Percentiles rank a stretch among this genome's conserved stretches.
These are phyloP conservation scores for Ustilago nuda DNA, from an alignment of 1,284 basidiomycete genomes.

Conservation along the genomic window DNA sequence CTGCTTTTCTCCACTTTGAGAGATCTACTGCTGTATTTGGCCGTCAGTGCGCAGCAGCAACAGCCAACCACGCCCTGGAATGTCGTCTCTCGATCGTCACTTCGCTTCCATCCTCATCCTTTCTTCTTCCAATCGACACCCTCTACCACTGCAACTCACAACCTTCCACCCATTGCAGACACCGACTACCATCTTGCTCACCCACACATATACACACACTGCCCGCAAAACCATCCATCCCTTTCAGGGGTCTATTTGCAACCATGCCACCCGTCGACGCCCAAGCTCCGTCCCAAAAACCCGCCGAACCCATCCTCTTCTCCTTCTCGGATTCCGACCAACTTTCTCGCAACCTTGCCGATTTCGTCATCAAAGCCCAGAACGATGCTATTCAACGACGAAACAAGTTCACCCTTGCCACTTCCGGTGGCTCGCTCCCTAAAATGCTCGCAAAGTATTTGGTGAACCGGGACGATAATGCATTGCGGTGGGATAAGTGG, in stretches of 20 bases:
- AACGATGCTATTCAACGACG: slow-evolving; percentile 88
- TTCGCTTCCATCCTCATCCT: not conserved
- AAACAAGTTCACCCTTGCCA: slow-evolving; percentile 88
- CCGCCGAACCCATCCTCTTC: slow-evolving; percentile 76
- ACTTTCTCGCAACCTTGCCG: slow-evolving; percentile 76
- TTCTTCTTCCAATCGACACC: not conserved
- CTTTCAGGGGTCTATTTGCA: not conserved
- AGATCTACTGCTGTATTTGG: not conserved
- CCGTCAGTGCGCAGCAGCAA: slow-evolving; percentile 8
- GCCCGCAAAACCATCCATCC: not conserved
- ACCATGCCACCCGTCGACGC: slow-evolving; percentile 59
- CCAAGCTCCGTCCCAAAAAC: slow-evolving; percentile 52
- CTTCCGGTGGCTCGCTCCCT: slow-evolving; percentile 93
- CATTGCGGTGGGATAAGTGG: slow-evolving; percentile 95
- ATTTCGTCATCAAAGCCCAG: slow-evolving; percentile 88
- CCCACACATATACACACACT: not conserved
- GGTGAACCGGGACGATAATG: slow-evolving; percentile 75
- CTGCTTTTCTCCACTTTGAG: not conserved
- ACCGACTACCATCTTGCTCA: not conserved
- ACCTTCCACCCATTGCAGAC: too few relatives aligned
- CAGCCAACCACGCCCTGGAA: not conserved
- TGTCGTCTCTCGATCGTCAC: not conserved
- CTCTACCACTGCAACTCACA: not conserved
- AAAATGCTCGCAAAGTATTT: slow-evolving; percentile 81
- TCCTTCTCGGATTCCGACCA: slow-evolving; percentile 75